These are phyloP conservation scores for Esteya vermicola DNA, from an alignment of 2,329 filamentous ascomycete species.

Conservation along the genomic window DNA sequence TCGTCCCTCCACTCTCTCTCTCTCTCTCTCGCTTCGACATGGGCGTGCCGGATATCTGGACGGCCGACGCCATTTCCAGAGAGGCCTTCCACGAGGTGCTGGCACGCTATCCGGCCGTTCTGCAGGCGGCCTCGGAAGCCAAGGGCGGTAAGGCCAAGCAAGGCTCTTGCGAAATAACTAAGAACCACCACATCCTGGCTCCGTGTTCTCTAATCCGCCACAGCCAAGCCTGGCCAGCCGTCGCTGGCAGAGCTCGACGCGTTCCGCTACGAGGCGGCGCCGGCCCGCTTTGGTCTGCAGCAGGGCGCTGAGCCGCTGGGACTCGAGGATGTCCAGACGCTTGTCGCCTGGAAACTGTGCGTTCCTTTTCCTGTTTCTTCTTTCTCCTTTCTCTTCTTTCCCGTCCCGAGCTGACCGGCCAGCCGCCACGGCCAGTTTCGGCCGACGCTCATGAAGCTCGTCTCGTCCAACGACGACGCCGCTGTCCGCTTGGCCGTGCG, in stretches of 20 bases:
- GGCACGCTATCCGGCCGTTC: constrained; percentile 18
- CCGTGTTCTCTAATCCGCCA: no score
- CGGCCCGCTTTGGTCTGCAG: constrained; percentile 26
- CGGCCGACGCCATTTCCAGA: constrained; percentile 3
- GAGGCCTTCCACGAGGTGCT: constrained; percentile 4
- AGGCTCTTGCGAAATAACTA: no score
- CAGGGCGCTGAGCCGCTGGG: constrained; percentile 26
- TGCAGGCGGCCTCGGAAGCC: constrained; percentile 25
- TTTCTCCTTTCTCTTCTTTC: background rate
- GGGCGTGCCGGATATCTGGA: background rate
- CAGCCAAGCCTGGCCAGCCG: constrained; percentile 34
- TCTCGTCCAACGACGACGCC: constrained; percentile 43
- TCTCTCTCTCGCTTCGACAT: no score
- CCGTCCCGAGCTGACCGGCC: background rate
- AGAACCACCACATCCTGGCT: no score
- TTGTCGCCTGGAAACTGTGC: constrained; percentile 62
- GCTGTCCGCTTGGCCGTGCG: constrained; percentile 32
- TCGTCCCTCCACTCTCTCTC: no score
- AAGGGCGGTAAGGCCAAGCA: constrained; percentile 30
- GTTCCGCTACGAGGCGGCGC: constrained; percentile 43
- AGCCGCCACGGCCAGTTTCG: constrained; percentile 46
- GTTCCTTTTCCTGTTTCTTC: constrained; percentile 13
- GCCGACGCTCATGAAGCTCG: constrained; percentile 44
- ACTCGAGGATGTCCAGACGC: constrained; percentile 40
- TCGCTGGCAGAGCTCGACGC: constrained; percentile 43